A percentile compares a stretch with the other conserved stretches of the same genome.
Conservation (phyloP, 2,329 filamentous ascomycete genomes). For the Fusarium foetens region DNA sequence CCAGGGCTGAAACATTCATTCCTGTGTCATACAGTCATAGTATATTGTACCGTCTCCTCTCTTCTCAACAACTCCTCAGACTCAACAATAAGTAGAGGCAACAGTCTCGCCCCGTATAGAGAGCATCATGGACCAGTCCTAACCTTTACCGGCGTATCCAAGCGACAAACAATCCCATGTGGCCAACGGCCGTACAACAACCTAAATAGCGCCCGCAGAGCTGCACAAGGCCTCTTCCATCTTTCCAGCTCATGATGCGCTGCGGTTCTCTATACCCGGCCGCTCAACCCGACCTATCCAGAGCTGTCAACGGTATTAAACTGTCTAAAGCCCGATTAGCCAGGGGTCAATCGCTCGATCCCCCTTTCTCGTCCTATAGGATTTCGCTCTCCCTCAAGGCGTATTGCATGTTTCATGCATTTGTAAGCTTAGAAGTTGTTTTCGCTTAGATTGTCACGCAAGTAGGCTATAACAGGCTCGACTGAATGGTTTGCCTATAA, state of each 20-base stretch:
- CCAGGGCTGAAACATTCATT: conserved; percentile 16
- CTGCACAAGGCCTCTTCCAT: conserved; percentile 29
- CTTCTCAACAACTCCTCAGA: background rate
- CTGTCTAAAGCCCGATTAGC: background rate
- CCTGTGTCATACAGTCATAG: background rate
- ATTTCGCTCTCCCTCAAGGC: background rate
- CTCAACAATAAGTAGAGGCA: background rate
- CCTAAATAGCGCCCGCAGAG: conserved; percentile 23
- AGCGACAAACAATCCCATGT: conserved; percentile 3
- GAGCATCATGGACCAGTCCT: background rate
- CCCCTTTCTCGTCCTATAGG: background rate
- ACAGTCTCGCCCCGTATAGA: background rate
- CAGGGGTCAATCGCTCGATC: background rate
- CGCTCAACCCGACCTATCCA: background rate
- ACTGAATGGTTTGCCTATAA: background rate
- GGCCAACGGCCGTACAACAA: conserved; percentile 12
- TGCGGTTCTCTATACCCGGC: conserved; percentile 2
- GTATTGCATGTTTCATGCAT: background rate
- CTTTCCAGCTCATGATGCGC: conserved; percentile 4
- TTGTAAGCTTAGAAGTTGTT: conserved; percentile 2
- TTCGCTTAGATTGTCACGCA: background rate
- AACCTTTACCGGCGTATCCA: background rate
- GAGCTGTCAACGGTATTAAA: conserved; percentile 1
- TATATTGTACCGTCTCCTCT: background rate
- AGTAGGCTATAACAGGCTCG: background rate